Base-by-base conservation (phyloP, 148 eudicot genomes). In the Limonium bicolor region DNA sequence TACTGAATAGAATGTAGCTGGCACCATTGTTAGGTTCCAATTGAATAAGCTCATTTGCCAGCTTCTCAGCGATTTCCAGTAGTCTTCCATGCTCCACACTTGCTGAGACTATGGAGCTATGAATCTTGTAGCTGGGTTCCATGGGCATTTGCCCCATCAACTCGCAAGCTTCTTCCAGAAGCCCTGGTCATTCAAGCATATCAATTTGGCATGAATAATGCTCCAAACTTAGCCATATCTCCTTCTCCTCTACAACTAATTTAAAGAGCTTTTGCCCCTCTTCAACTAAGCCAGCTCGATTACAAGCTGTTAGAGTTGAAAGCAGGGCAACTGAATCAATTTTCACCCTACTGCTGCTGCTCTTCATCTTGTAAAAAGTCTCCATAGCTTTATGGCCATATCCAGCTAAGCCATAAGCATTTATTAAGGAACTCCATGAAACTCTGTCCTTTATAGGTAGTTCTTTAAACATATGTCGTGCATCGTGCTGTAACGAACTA, bases 121-220 rank as follows among this genome's bases (percentile, higher is more conserved):
- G 65, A 8, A 72, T 63, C 20, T 51, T 59, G 4, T 39, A 41
- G 46, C 62, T 63, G 11, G 75, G 65, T 39, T 54, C 46, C 47
- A 61, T 55, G 6, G 70, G 70, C 83, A 76, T 72, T 38, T 7
- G 50, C 35, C 49, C 45, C 24, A 63, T 49, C 8, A 72, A 35
- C 18, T 59, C 70, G 51, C 52, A 59, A 29, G 76, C 84, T 27
- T 56, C 72, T 46, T 72, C 65, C 8, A 72, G 8, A 54, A 25
- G 46, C 44, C 82, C 82, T 16, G 74, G 68, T 52, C 64, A 54
- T 18, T 69, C 69, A 11, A 76, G 71, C 34, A 76, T 71, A 54
- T 64, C 74, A 40, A 76, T 48, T 22, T 41, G 62, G 46, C 82
- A 60, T 13, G 78, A 73, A 41, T 71, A 76, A 27, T 64, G 82